Evolutionary conservation across 2,329 filamentous ascomycete species (phyloP).

Genomic region (Calonectria honghensis): DNA sequence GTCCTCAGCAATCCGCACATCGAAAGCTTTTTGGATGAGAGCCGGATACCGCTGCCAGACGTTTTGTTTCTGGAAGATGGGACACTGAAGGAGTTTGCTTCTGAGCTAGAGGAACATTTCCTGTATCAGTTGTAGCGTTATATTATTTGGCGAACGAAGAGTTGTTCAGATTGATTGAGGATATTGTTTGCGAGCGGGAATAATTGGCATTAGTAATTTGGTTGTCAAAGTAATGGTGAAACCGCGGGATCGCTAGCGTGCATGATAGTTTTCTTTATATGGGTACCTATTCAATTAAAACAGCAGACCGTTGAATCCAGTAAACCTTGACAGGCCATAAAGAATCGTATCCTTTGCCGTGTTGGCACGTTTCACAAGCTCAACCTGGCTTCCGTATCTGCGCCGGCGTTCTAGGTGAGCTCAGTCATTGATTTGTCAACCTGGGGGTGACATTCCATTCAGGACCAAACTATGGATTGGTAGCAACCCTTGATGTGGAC

Average conservation of each 20-base stretch:
- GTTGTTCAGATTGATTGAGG: background rate
- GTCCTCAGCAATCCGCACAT: slow-evolving; percentile 54
- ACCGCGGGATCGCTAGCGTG: background rate
- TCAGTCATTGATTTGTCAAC: background rate
- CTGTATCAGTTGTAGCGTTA: slow-evolving; percentile 37
- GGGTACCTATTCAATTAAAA: too few relatives aligned
- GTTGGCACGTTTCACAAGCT: too few relatives aligned
- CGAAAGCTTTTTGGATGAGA: slow-evolving; percentile 55
- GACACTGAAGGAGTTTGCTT: slow-evolving; percentile 51
- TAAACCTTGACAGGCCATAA: too few relatives aligned
- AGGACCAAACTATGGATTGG: background rate
- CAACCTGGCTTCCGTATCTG: too few relatives aligned
- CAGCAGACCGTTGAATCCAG: too few relatives aligned
- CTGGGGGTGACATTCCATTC: background rate
- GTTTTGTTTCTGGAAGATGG: slow-evolving; percentile 53
- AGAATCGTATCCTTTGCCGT: too few relatives aligned
- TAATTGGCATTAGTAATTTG: background rate
- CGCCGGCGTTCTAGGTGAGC: background rate
- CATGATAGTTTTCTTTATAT: background rate
- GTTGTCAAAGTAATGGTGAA: too few relatives aligned
- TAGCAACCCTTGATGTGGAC: background rate
- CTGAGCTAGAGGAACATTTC: slow-evolving; percentile 55
- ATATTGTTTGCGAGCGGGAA: background rate
- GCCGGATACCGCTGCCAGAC: slow-evolving; percentile 52
- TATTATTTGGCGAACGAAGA: background rate